Conservation (phyloP, 768 basidiomycete species). For the Psilocybe subaeruginosa region DNA sequence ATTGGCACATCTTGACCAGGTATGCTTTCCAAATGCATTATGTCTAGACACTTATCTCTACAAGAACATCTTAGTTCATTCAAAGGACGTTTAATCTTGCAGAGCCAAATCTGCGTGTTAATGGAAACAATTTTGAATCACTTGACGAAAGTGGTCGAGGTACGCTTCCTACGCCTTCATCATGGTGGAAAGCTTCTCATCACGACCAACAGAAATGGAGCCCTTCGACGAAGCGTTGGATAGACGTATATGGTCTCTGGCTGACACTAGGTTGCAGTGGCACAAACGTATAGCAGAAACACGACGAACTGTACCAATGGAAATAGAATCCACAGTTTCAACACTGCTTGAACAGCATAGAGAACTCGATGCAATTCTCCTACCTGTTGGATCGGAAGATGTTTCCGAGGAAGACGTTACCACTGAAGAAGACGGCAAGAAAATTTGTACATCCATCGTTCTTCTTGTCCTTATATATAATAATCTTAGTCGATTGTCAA, state of each 20-base stretch:
- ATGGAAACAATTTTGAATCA: constrained; percentile 76
- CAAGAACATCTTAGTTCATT: constrained; percentile 48
- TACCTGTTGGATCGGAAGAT: constrained; percentile 18
- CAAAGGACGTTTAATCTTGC: constrained; percentile 64
- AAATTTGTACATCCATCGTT: background rate
- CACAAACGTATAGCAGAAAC: constrained; percentile 71
- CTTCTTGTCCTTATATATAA: background rate
- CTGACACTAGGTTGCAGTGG: constrained; percentile 75
- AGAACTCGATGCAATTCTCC: constrained; percentile 26
- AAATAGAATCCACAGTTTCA: constrained; percentile 43
- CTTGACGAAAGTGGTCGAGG: constrained; percentile 60
- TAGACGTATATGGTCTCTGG: constrained; percentile 78
- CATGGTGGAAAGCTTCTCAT: background rate
- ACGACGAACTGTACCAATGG: constrained; percentile 62
- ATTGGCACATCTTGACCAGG: constrained; percentile 54
- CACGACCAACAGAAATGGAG: constrained; percentile 57
- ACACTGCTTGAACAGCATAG: constrained; percentile 34
- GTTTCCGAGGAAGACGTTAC: constrained; percentile 22
- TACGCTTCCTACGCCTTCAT: constrained; percentile 21
- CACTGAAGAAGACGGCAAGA: constrained; percentile 23
- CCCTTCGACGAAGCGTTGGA: constrained; percentile 89
- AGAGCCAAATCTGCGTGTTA: constrained; percentile 75
- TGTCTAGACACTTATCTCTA: constrained; percentile 6
- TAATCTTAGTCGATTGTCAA: constrained; percentile 15
- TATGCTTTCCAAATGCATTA: constrained; percentile 23